These are phyloP conservation scores for Neurospora sp. DNA, from an alignment of 495 filamentous ascomycete genomes.

Conservation along the genomic window DNA sequence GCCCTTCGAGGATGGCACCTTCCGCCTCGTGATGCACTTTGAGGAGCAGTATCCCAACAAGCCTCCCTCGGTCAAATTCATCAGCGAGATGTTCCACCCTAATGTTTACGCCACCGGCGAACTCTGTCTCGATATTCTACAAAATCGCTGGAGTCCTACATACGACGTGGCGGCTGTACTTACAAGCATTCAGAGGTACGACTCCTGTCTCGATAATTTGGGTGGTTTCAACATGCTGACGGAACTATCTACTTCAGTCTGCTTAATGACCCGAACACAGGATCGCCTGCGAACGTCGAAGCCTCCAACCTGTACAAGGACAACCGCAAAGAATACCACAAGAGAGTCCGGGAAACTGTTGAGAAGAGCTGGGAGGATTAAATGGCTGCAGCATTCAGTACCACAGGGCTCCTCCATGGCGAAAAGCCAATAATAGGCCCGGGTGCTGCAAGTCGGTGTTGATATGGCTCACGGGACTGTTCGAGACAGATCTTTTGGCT, in stretches of 20 bases:
- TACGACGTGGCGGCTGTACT: conserved; percentile 97
- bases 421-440: not conserved
- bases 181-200: conserved; percentile 93
- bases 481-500: not conserved
- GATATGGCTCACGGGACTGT: not conserved
- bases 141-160: conserved; percentile 97
- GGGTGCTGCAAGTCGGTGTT: not conserved
- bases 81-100: conserved; percentile 97
- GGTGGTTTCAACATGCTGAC: not conserved
- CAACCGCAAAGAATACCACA: conserved; percentile 90
- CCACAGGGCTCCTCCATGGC: not conserved
- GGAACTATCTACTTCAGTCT: conserved; percentile 46
- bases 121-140: conserved; percentile 91
- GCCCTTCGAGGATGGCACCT: conserved; percentile 97
- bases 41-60: conserved; percentile 99
- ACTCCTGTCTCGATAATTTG: not conserved
- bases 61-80: conserved; percentile 94
- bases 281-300: conserved; percentile 94
- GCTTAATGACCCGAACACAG: conserved; percentile 97
- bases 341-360: conserved; percentile 90
- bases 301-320: conserved; percentile 98
- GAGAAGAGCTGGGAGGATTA: conserved; percentile 99
- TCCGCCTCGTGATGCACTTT: conserved; percentile 96
- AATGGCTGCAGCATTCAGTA: not conserved
- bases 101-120: conserved; percentile 97